A percentile compares a stretch with the other conserved stretches of the same genome.
phyloP scores from a whole-genome alignment of 441 rosid species.

The Hypseocharis bilobata region DNA sequence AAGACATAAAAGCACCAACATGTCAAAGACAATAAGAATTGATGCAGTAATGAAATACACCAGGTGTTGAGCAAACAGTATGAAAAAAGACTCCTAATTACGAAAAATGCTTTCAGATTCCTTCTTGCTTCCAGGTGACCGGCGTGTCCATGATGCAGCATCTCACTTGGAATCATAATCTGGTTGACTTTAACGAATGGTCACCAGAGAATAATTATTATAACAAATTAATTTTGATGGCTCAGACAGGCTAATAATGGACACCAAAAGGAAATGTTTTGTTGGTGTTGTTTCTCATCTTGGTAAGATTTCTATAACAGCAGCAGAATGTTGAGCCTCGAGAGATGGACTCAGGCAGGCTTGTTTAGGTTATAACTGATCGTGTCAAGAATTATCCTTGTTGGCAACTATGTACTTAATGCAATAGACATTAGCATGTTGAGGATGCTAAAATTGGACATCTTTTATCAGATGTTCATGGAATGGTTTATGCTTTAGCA shows the following conservation, averaged over 20 bases:
- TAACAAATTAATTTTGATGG: too few species aligned
- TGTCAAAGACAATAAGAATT: conserved; percentile 17
- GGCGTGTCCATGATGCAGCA: too few species aligned
- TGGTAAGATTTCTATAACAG: too few species aligned
- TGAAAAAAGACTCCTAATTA: background rate
- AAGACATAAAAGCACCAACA: conserved; percentile 25
- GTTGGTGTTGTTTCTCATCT: too few species aligned
- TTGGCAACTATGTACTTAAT: background rate
- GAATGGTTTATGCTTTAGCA: too few species aligned
- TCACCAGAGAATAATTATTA: background rate
- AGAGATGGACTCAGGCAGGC: background rate
- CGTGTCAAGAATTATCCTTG: background rate
- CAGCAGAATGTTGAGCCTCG: too few species aligned
- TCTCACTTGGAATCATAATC: too few species aligned
- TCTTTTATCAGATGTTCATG: too few species aligned
- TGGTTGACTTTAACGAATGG: background rate
- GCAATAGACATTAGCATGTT: background rate
- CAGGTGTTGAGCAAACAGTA: background rate
- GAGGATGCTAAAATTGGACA: too few species aligned
- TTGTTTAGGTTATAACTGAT: background rate
- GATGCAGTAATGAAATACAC: conserved; percentile 13
- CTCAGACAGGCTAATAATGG: too few species aligned
- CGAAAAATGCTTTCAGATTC: background rate
- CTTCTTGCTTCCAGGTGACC: background rate
- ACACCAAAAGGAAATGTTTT: too few species aligned